These are phyloP conservation scores for Hygrocybe coccinea DNA, from an alignment of 768 basidiomycete species.

Conservation along the genomic window DNA sequence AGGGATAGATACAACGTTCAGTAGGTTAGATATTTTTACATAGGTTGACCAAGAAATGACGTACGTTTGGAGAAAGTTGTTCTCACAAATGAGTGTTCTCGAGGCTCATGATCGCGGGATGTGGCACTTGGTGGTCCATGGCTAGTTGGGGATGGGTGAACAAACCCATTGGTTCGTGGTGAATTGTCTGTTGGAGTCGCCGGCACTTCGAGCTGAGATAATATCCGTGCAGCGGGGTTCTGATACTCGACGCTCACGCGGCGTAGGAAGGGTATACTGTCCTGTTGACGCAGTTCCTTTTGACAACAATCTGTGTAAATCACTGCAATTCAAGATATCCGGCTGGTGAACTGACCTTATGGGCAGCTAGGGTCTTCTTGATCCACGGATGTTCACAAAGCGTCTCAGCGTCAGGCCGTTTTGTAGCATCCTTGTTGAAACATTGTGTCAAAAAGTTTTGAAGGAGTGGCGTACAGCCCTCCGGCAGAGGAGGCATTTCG, in stretches of 20 bases:
- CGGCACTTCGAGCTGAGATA: slow-evolving; percentile 44
- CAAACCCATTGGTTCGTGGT: slow-evolving; percentile 31
- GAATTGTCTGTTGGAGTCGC: slow-evolving; percentile 39
- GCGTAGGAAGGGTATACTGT: slow-evolving; percentile 92
- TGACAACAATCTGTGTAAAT: background rate
- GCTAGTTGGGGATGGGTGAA: slow-evolving; percentile 33
- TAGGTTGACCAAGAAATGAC: slow-evolving; percentile 26
- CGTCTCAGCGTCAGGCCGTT: slow-evolving; percentile 77
- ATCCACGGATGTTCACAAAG: slow-evolving; percentile 93
- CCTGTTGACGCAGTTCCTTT: slow-evolving; percentile 82
- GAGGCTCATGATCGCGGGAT: slow-evolving; percentile 41
- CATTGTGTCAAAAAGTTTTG: slow-evolving; percentile 79
- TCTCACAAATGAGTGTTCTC: slow-evolving; percentile 82
- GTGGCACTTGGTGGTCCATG: slow-evolving; percentile 26
- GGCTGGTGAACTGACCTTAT: slow-evolving; percentile 66
- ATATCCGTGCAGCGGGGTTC: slow-evolving; percentile 54
- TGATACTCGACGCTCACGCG: slow-evolving; percentile 85
- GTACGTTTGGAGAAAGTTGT: slow-evolving; percentile 89
- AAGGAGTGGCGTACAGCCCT: slow-evolving; percentile 69
- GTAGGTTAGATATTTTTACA: slow-evolving; percentile 4
- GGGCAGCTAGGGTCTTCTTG: slow-evolving; percentile 69
- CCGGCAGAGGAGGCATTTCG: slow-evolving; percentile 80
- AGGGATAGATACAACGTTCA: slow-evolving; percentile 7
- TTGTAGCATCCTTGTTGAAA: slow-evolving; percentile 81
- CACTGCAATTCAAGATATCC: background rate